These are phyloP conservation scores for Fusarium oxysporum DNA, from an alignment of 2,329 filamentous ascomycete genomes.

Conservation along the genomic window DNA sequence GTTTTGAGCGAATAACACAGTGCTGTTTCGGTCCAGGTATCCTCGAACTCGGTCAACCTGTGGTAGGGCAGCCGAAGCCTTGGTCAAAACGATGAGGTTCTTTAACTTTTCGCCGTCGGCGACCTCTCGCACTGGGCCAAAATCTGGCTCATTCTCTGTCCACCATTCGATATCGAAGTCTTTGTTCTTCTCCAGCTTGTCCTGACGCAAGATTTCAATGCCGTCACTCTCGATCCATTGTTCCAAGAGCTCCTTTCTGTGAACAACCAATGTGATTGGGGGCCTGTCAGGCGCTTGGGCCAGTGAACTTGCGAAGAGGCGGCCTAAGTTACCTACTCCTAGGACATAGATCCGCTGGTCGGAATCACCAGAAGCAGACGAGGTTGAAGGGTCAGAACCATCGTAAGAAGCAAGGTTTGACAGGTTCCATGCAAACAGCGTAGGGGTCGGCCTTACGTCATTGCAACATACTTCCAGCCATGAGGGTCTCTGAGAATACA, in stretches of 20 bases:
- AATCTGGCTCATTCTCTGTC: slow-evolving; percentile 57
- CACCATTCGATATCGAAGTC: slow-evolving; percentile 66
- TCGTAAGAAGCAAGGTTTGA: slow-evolving; percentile 43
- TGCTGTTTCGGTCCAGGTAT: slow-evolving; percentile 73
- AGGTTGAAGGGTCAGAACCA: neutral
- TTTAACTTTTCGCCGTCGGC: slow-evolving; percentile 62
- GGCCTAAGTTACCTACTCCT: slow-evolving; percentile 84
- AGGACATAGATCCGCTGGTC: slow-evolving; percentile 77
- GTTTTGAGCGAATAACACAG: slow-evolving; percentile 87
- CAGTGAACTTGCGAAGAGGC: slow-evolving; percentile 80
- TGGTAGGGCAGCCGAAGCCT: slow-evolving; percentile 74
- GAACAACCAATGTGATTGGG: slow-evolving; percentile 84
- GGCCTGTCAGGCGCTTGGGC: slow-evolving; percentile 69
- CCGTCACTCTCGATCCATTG: slow-evolving; percentile 60
- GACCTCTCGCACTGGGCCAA: slow-evolving; percentile 55
- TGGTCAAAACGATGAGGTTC: slow-evolving; percentile 83
- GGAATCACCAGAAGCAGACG: slow-evolving; percentile 14
- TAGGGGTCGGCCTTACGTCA: slow-evolving; percentile 45
- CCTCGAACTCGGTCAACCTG: slow-evolving; percentile 69
- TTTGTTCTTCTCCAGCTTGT: slow-evolving; percentile 46
- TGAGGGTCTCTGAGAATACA: slow-evolving; percentile 45
- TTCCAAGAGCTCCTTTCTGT: slow-evolving; percentile 64
- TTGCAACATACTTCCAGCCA: slow-evolving; percentile 51
- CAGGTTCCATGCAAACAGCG: slow-evolving; percentile 53
- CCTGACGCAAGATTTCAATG: slow-evolving; percentile 57